phyloP scores from a whole-genome alignment of 2,329 filamentous ascomycete species.

The Trichoderma koningii region DNA sequence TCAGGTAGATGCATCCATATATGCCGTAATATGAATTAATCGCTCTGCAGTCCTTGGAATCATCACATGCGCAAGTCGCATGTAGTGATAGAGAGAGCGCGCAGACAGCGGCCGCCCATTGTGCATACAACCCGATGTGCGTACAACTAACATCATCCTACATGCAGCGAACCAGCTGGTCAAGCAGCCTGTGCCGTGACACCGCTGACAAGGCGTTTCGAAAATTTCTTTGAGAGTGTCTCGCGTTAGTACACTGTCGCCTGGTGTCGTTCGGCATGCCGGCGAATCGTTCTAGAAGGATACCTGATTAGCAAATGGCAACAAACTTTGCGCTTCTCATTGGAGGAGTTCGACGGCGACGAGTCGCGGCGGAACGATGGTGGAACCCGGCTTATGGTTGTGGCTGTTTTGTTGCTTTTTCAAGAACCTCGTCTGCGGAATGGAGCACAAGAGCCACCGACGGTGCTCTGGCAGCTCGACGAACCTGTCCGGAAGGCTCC shows the following conservation, averaged over 20 bases:
- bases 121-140: background rate
- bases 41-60: background rate
- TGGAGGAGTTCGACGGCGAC: background rate
- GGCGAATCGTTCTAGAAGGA: slow-evolving; percentile 20
- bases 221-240: background rate
- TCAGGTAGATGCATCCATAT: background rate
- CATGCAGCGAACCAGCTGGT: background rate
- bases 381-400: slow-evolving; percentile 2
- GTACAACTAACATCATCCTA: slow-evolving; percentile 13
- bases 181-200: background rate
- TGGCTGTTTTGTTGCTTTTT: background rate
- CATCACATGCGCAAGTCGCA: background rate
- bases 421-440: background rate
- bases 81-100: background rate
- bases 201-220: background rate
- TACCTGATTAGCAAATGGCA: slow-evolving; percentile 21
- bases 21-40: background rate
- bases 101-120: slow-evolving; percentile 1
- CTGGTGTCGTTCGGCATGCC: background rate
- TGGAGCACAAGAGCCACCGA: background rate
- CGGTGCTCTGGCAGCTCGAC: background rate
- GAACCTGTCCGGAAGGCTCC: slow-evolving; percentile 15
- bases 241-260: background rate
- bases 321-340: background rate
- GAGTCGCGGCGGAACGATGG: slow-evolving; percentile 17